These are phyloP conservation scores for Trichoderma pleuroti DNA, from an alignment of 2,329 filamentous ascomycete genomes.

Conservation along the genomic window DNA sequence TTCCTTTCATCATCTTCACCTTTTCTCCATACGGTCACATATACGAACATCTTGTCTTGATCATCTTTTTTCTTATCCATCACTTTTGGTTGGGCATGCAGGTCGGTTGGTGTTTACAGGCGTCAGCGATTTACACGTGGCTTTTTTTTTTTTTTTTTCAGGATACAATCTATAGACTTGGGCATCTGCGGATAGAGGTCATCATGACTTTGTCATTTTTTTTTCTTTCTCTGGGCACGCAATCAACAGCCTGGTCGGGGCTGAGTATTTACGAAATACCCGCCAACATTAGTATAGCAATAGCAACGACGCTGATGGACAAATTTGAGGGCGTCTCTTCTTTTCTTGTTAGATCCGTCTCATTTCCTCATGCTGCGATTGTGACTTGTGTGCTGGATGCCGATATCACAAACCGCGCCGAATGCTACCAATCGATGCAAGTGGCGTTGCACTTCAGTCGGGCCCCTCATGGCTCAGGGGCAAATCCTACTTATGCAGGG, in stretches of 20 bases:
- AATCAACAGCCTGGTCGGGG: neutral
- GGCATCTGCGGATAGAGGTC: slow-evolving; percentile 3
- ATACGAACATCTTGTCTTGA: neutral
- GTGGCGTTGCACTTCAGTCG: neutral
- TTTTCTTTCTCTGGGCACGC: neutral
- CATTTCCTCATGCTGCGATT: neutral
- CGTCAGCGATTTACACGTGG: neutral
- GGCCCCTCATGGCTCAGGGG: neutral
- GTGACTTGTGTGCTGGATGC: neutral
- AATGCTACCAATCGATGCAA: neutral
- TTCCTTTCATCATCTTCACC: neutral
- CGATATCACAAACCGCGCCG: neutral
- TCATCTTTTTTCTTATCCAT: neutral
- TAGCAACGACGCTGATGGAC: neutral
- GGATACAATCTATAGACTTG: slow-evolving; percentile 14
- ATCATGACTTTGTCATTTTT: neutral
- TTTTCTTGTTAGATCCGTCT: neutral
- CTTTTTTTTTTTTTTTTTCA: neutral
- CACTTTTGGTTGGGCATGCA: neutral
- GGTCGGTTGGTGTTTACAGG: neutral
- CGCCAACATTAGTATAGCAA: neutral
- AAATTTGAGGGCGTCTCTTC: neutral
- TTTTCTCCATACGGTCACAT: neutral
- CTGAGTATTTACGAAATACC: slow-evolving; percentile 2
- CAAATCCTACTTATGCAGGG: slow-evolving; percentile 2